Base-by-base conservation (phyloP, 805 yeast genomes). In the Wickerhamomyces chambardii region DNA sequence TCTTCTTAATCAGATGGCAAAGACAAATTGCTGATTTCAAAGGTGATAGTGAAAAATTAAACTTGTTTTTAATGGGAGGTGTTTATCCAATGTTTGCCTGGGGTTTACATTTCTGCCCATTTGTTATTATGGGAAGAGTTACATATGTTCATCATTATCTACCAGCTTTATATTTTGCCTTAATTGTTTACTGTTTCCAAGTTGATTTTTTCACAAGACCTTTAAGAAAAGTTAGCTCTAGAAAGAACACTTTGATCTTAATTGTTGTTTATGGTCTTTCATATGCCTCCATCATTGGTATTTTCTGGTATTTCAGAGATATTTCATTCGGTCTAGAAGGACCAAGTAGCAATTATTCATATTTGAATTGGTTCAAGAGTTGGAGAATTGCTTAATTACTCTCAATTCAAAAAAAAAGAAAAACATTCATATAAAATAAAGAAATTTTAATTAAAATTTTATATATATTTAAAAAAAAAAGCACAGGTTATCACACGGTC, bases 101-200 rank as follows among this genome's bases (percentile, higher is more conserved):
- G 87, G 77, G 83, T 27, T 64, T 82, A 55, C 92, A 84, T 55
- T 83, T 65, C 56, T 55, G 73, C 52, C 90, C 95, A 22, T 84
- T 84, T 46, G 71, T 75, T 24, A 64, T 84, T 34, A 84, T 84
- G 95, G 81, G 86, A 14, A 73, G 95, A 67, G 92, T 84, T 45
- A 81, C 90, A 0, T 84, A 84, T 49, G 85, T 81, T 31, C 95
- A 84, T 56, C 95, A 84, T 61, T 84, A 84, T 56, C 64, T 82
- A 51, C 95, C 95, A 32, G 89, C 92, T 0, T 64, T 84, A 44
- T 84, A 84, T 59, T 84, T 84, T 56, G 85, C 86, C 34, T 62
- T 79, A 58, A 56, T 76, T 36, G 72, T 74, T 28, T 54, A 69
- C 33, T 70, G 71, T 5, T 78, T 73, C 52, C 58, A 68, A 36